A percentile compares a stretch with the other conserved stretches of the same genome.
phyloP scores from a whole-genome alignment of 2,329 filamentous ascomycete species.

The Aspergillus sp. region DNA sequence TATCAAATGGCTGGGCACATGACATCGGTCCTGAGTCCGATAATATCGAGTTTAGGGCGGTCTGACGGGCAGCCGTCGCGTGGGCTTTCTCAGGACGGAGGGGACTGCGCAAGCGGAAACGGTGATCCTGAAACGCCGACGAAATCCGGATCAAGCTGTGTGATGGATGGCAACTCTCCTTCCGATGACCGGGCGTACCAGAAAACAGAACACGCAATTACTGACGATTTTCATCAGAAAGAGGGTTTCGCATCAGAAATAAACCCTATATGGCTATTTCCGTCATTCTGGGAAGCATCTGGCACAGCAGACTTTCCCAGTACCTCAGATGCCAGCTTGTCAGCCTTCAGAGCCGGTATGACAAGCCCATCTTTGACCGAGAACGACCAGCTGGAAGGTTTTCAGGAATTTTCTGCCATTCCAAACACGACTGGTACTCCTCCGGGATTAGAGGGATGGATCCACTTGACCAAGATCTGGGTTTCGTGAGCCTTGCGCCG shows the following conservation, averaged over 20 bases:
- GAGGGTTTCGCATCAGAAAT: neutral
- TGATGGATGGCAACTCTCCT: no score
- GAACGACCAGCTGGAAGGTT: no score
- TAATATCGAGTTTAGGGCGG: neutral
- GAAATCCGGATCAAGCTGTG: no score
- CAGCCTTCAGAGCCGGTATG: neutral
- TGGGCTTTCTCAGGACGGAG: neutral
- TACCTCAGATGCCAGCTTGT: neutral
- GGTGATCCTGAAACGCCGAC: no score
- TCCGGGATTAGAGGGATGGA: neutral
- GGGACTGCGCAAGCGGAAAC: neutral
- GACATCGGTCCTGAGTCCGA: neutral
- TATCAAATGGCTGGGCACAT: neutral
- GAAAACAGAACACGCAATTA: no score
- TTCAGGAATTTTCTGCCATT: neutral
- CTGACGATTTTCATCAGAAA: no score
- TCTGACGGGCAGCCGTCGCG: neutral
- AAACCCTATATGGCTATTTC: neutral
- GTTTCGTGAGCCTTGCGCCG: neutral
- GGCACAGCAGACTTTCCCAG: neutral
- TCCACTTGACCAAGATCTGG: neutral
- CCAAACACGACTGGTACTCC: neutral
- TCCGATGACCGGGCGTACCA: no score
- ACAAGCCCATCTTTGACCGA: neutral
- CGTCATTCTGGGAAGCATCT: neutral